Conservation (phyloP, 176 grass and related monocot species). For the Pontederia paniculata region DNA sequence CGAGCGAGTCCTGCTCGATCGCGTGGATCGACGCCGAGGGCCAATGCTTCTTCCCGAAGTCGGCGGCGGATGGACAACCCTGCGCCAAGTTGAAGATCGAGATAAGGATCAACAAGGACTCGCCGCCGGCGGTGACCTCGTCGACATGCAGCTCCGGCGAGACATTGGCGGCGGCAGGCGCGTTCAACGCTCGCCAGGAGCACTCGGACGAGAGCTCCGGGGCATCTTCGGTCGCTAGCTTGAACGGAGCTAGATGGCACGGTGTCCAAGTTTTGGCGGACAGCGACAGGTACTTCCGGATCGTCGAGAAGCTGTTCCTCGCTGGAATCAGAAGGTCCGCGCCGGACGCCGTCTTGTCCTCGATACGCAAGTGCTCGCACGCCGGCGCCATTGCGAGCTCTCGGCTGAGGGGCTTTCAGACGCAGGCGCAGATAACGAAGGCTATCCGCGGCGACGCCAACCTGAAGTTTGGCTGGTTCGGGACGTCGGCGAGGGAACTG, state of each 20-base stretch:
- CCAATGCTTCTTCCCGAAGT: conserved; percentile 3
- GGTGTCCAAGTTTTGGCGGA: conserved; percentile 18
- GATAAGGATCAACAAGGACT: neutral
- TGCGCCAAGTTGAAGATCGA: neutral
- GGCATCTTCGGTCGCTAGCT: neutral
- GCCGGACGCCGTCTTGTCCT: conserved; percentile 26
- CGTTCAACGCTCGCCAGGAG: conserved; percentile 26
- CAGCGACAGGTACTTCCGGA: conserved; percentile 41
- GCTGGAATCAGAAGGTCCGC: conserved; percentile 22
- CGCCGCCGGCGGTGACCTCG: neutral
- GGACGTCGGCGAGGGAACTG: conserved; percentile 29
- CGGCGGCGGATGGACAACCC: neutral
- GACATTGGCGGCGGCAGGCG: conserved; percentile 4
- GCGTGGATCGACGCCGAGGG: conserved; percentile 1
- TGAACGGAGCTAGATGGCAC: conserved; percentile 12
- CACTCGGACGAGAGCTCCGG: conserved; percentile 25
- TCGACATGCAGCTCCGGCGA: conserved; percentile 3
- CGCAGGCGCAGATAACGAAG: conserved; percentile 29
- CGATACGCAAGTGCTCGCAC: conserved; percentile 41
- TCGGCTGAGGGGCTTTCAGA: conserved; percentile 36
- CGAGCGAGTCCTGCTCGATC: neutral
- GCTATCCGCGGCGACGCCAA: conserved; percentile 21
- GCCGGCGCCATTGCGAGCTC: neutral
- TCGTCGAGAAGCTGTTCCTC: conserved; percentile 61
- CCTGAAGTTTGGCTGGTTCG: conserved; percentile 62